Base-by-base conservation (phyloP, 2,329 filamentous ascomycete genomes). In the Trichothecium sympodiale region DNA sequence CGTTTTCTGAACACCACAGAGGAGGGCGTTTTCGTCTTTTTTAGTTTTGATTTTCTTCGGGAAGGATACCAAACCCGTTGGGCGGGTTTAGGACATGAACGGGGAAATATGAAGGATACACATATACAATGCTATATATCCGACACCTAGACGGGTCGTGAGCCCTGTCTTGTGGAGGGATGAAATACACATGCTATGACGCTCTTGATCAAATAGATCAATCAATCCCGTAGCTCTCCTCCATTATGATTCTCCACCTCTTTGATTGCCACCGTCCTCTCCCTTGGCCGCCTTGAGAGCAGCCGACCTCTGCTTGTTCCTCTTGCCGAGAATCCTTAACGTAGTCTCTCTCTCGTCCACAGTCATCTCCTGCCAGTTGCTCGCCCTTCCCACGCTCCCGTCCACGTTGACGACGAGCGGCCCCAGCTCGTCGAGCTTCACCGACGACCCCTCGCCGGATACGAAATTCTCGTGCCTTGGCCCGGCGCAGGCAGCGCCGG, bases 361-460 rank as follows among this genome's bases (percentile, higher is more conserved):
- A 3, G 71, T 70, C 82, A 87, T 85, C 43, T 77, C 62, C 8
- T 61, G 64, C 82, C 82, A 88, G 54, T 88, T 87, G 26, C 68
- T 59, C 46, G 87, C 82, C 25, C 81, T 69, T 38, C 76, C 77
- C 45, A 86, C 55, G 8, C 77, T 77, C 15, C 83, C 83, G 54
- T 88, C 79, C 41, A 65, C 62, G 53, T 85, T 82, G 37, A 87
- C 76, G 2, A 88, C 80, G 47, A 87, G 64, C 2, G 83, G 83
- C 0, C 83, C 82, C 17, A 87, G 61, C 41, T 74, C 68, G 49
- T 84, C 79, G 8, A 87, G 68, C 34, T 68, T 72, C 30, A 82
- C 65, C 14, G 55, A 52, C 8, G 52, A 39, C 15, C 43, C 48
- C 23, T 39, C 47, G 30, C 49, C 48, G 33, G 51, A 51, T 40